Base-by-base conservation (phyloP, 345 rosid species). In the Acer campestre region DNA sequence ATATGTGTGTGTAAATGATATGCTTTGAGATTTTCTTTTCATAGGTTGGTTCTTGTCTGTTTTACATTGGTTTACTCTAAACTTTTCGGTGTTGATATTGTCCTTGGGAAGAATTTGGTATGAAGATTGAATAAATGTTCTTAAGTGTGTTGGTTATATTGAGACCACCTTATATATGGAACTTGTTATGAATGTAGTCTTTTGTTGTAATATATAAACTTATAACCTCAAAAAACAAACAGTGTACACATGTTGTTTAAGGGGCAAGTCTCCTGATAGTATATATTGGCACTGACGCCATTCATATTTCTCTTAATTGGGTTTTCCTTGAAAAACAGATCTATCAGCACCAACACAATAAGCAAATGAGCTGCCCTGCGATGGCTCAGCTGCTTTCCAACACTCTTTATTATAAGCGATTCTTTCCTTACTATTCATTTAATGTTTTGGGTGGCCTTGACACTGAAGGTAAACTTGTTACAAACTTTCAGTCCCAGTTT, bases 381-480 rank as follows among this genome's bases (percentile, higher is more conserved):
- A 94, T 97, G 98, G 98, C 86, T 27, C 98, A 94, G 83, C 87
- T 97, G 67, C 98, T 97, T 67, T 97, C 98, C 59, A 97, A 97
- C 85, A 94, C 99, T 68, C 97, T 96, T 78, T 97, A 97, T 81
- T 97, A 89, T 82, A 97, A 97, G 75, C 92, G 99, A 1, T 97
- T 94, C 90, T 97, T 97, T 75, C 99, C 99, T 3, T 97, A 97
- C 78, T 97, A 97, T 82, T 84, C 98, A n/a, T 97, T 97, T 55
- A 97, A 97, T 68, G 98, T 97, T 78, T 85, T 97, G 2, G 98
- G 95, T 69, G 99, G 99, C 82, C 97, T 97, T 79, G 99, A 97
- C 71, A 87, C 80, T 11, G 92, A 97, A 87, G 99, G 99, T 92
- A 83, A 78, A 71, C 35, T 69, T 35, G 7, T 67, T 70, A 53